A percentile compares a stretch with the other conserved stretches of the same genome.
Evolutionary conservation across 2,329 filamentous ascomycete species (phyloP).

Genomic region (Beauveria pseudobassiana): DNA sequence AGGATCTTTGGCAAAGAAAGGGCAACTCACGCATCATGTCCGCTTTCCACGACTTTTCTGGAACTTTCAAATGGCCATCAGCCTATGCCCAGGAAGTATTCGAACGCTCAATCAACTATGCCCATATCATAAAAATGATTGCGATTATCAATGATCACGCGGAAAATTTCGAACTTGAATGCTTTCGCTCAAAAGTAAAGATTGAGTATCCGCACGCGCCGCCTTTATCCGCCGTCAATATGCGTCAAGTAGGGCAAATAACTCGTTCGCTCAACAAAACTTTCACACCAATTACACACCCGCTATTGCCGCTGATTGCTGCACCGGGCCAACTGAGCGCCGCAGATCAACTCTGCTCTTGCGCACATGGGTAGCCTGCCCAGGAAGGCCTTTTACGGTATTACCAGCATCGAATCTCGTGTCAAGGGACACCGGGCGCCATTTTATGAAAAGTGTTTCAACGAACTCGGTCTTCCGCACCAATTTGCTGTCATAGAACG

Average conservation of each 20-base stretch:
- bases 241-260: constrained; percentile 79
- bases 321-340: constrained; percentile 81
- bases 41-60: constrained; percentile 86
- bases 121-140: constrained; percentile 89
- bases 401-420: constrained; percentile 61
- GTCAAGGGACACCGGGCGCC: constrained; percentile 58
- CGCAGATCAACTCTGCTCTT: constrained; percentile 72
- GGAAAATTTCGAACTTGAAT: constrained; percentile 85
- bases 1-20: constrained; percentile 57
- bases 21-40: constrained; percentile 82
- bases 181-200: constrained; percentile 73
- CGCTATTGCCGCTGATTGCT: constrained; percentile 73
- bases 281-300: constrained; percentile 83
- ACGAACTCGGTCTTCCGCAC: constrained; percentile 78
- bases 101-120: constrained; percentile 61
- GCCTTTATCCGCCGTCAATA: constrained; percentile 76
- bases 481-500: constrained; percentile 70
- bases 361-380: constrained; percentile 74
- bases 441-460: constrained; percentile 81
- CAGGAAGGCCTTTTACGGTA: constrained; percentile 72
- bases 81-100: constrained; percentile 65
- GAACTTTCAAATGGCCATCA: constrained; percentile 76
- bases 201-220: constrained; percentile 60
- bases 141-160: constrained; percentile 73
- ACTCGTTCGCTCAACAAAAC: constrained; percentile 78